A percentile compares a stretch with the other conserved stretches of the same genome.
phyloP scores from a whole-genome alignment of 2,329 filamentous ascomycete species.

The Pseudogymnoascus sp. region DNA sequence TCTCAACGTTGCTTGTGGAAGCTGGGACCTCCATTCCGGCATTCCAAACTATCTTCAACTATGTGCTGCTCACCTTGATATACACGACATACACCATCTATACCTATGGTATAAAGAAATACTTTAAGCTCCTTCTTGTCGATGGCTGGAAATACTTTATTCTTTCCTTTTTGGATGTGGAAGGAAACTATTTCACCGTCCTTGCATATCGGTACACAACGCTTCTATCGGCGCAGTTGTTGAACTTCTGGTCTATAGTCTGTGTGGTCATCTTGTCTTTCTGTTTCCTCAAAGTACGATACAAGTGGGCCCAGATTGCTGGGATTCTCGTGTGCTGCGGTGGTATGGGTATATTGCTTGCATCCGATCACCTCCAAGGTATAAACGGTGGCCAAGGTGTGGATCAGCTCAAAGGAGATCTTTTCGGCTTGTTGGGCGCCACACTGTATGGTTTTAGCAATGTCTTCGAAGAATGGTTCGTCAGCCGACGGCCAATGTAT shows the following conservation, averaged over 20 bases:
- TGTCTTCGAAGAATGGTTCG: constrained; percentile 89
- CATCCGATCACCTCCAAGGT: constrained; percentile 75
- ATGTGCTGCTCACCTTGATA: constrained; percentile 70
- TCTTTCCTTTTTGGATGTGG: constrained; percentile 84
- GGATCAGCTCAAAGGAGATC: constrained; percentile 80
- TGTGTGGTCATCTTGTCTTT: constrained; percentile 83
- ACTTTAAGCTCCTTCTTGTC: constrained; percentile 50
- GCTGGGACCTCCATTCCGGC: constrained; percentile 75
- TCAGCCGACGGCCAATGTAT: constrained; percentile 76
- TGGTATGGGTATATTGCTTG: constrained; percentile 78
- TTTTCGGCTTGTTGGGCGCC: constrained; percentile 83
- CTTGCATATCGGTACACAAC: constrained; percentile 89
- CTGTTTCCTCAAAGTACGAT: constrained; percentile 73
- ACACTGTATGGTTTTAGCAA: constrained; percentile 88
- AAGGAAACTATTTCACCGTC: constrained; percentile 97
- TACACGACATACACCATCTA: constrained; percentile 75
- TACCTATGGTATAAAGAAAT: constrained; percentile 66
- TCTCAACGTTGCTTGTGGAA: constrained; percentile 62
- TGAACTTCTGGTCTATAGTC: constrained; percentile 98
- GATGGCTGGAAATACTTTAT: constrained; percentile 94
- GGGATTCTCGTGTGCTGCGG: constrained; percentile 88
- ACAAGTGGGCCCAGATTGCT: constrained; percentile 73
- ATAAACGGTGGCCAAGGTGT: constrained; percentile 56
- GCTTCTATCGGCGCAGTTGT: constrained; percentile 82
- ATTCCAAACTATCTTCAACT: constrained; percentile 95